Percentiles rank a stretch among this genome's conserved stretches.
Conservation (phyloP, 768 basidiomycete genomes). For the Trametes cingulata region DNA sequence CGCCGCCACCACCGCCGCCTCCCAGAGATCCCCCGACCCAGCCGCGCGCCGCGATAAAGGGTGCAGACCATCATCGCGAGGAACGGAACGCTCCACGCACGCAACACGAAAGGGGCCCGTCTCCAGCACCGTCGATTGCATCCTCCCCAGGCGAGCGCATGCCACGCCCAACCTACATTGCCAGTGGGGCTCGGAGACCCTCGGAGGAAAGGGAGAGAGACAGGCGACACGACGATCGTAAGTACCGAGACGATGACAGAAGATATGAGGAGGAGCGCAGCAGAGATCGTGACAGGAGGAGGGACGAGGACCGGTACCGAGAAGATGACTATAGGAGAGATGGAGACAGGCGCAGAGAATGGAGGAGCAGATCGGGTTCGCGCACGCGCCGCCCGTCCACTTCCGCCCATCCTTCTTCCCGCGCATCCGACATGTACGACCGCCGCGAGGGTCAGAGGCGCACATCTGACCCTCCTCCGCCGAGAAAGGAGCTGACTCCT, state of each 20-base stretch:
- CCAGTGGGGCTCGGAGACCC: slow-evolving; percentile 7
- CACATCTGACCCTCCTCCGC: not conserved
- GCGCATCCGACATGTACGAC: not conserved
- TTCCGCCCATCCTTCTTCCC: not conserved
- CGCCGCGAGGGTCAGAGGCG: not conserved
- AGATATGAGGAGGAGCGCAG: slow-evolving; percentile 3
- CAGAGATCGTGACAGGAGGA: slow-evolving; percentile 3
- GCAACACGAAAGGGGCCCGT: not conserved
- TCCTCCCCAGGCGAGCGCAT: not conserved
- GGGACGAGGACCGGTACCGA: slow-evolving; percentile 8
- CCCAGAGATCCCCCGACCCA: not conserved
- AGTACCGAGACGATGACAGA: not conserved
- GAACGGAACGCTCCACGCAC: not conserved
- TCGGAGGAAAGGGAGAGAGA: slow-evolving; percentile 11
- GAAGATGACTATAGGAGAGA: slow-evolving; percentile 1
- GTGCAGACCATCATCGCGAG: slow-evolving; percentile 2
- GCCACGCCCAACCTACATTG: not conserved
- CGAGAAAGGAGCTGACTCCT: slow-evolving; percentile 29
- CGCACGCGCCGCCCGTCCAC: not conserved
- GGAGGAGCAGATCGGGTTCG: slow-evolving; percentile 10
- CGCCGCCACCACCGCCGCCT: not conserved
- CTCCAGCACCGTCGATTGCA: slow-evolving; percentile 2
- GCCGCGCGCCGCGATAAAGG: slow-evolving; percentile 7
- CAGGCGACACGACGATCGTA: not conserved
- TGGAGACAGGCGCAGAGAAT: not conserved